These are phyloP conservation scores for Emmonsia crescens DNA, from an alignment of 2,329 filamentous ascomycete genomes.

Conservation along the genomic window DNA sequence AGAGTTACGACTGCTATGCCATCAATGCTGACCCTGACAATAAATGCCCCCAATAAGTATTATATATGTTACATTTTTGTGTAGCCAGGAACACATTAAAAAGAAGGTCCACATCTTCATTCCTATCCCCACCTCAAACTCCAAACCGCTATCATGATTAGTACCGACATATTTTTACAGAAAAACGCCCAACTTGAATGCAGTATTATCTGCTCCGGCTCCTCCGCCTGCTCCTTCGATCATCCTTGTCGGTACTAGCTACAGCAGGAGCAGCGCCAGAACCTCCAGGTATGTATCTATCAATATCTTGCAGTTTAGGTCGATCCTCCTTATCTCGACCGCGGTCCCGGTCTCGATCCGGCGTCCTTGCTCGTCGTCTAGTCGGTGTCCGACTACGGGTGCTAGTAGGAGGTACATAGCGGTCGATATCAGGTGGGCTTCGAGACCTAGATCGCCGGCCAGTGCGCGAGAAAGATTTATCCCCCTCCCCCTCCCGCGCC, in stretches of 20 bases:
- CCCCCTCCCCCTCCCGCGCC: conserved; percentile 13
- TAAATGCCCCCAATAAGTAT: neutral
- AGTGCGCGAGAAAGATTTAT: conserved; percentile 12
- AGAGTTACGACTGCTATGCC: neutral
- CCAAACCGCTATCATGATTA: neutral
- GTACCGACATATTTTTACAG: neutral
- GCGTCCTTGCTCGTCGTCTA: conserved; percentile 1
- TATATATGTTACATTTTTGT: neutral
- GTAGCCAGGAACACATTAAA: neutral
- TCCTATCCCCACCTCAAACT: neutral
- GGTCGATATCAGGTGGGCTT: conserved; percentile 31
- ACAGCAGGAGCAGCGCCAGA: conserved; percentile 14
- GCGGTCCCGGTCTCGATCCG: conserved; percentile 3
- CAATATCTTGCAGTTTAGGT: conserved; percentile 28
- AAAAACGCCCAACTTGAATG: neutral
- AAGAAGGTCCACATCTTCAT: neutral
- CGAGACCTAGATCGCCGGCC: conserved; percentile 25
- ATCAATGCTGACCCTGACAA: neutral
- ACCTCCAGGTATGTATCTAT: conserved; percentile 36
- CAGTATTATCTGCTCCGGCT: conserved; percentile 18
- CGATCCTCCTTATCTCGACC: conserved; percentile 19
- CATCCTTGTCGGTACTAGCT: conserved; percentile 10
- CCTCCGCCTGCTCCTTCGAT: conserved; percentile 14
- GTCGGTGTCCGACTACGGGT: conserved; percentile 28
- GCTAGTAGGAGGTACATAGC: conserved; percentile 27